A percentile compares a stretch with the other conserved stretches of the same genome.
Evolutionary conservation across 129 eudicot species (phyloP).

Genomic region (Lactuca saligna): DNA sequence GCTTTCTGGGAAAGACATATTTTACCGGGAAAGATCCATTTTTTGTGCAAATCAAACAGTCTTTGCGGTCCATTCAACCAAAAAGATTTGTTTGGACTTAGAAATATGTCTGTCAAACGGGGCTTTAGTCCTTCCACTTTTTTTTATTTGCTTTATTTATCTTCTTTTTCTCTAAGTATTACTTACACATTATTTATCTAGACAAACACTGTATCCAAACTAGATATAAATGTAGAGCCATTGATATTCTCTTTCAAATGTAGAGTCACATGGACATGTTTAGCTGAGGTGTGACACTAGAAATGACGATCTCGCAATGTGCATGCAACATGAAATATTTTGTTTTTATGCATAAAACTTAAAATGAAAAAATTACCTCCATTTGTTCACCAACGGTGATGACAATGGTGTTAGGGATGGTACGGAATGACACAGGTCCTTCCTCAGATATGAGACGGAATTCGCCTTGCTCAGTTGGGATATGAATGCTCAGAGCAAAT

Average conservation of each 20-base stretch:
- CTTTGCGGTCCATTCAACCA: too few species aligned
- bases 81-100: too few species aligned
- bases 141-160: background rate
- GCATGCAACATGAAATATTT: background rate
- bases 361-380: constrained; percentile 40
- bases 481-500: constrained; percentile 57
- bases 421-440: constrained; percentile 38
- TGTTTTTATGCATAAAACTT: background rate
- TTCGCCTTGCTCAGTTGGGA: constrained; percentile 48
- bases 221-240: too few species aligned
- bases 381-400: constrained; percentile 62
- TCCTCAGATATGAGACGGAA: constrained; percentile 47
- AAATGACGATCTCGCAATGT: background rate
- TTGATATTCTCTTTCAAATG: background rate
- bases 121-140: too few species aligned
- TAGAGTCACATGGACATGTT: background rate
- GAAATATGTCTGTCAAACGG: too few species aligned
- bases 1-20: too few species aligned
- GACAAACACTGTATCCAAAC: background rate
- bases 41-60: too few species aligned
- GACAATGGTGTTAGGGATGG: constrained; percentile 49
- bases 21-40: too few species aligned
- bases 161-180: too few species aligned
- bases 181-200: background rate
- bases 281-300: background rate